These are phyloP conservation scores for Sarocladiaceae sp. DNA, from an alignment of 2,329 filamentous ascomycete genomes.

Conservation along the genomic window DNA sequence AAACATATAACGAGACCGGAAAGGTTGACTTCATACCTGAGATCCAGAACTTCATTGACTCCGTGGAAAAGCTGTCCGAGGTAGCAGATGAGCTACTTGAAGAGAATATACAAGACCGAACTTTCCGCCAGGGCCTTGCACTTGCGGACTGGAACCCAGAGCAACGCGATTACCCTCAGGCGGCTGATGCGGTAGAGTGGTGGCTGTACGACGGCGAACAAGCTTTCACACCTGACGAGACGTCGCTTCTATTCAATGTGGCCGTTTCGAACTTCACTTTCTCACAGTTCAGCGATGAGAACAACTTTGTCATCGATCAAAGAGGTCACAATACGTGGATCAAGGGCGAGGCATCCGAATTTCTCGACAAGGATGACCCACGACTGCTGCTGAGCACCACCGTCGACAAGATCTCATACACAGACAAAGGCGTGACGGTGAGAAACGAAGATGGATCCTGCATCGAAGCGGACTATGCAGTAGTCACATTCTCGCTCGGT, in stretches of 20 bases:
- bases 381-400: conserved; percentile 50
- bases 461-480: conserved; percentile 50
- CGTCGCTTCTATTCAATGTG: conserved; percentile 44
- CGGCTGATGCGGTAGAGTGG: conserved; percentile 39
- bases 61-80: conserved; percentile 37
- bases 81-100: conserved; percentile 49
- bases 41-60: conserved; percentile 42
- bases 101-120: conserved; percentile 54
- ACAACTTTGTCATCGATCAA: conserved; percentile 53
- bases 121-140: conserved; percentile 40
- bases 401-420: conserved; percentile 48
- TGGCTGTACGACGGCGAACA: conserved; percentile 11
- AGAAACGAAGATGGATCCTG: conserved; percentile 45
- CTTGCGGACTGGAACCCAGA: conserved; percentile 51
- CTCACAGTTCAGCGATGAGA: conserved; percentile 50
- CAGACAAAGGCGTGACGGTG: conserved; percentile 42
- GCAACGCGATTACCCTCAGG: conserved; percentile 35
- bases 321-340: conserved; percentile 54
- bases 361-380: conserved; percentile 44
- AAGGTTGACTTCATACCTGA: conserved; percentile 41
- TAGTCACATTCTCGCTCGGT: conserved; percentile 59
- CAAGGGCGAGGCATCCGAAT: conserved; percentile 46
- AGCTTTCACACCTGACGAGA: conserved; percentile 46
- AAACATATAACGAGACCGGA: conserved; percentile 53
- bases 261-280: conserved; percentile 53